These are phyloP conservation scores for Acacia acuminata DNA, from an alignment of 306 rosid species.

Conservation along the genomic window DNA sequence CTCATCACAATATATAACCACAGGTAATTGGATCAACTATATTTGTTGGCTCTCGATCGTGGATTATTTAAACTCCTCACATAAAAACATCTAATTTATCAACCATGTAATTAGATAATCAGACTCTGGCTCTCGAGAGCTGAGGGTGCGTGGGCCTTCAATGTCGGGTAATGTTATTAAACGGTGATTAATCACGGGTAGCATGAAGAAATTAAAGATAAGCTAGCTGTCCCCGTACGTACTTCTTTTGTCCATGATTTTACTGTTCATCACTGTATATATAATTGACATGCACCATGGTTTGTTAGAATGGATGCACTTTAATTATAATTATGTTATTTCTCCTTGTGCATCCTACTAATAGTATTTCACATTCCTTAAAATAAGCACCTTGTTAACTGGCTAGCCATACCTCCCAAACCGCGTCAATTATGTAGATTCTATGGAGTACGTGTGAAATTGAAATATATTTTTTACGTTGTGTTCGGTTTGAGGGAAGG, in stretches of 20 bases:
- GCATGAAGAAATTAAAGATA: neutral
- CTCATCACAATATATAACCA: neutral
- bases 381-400: neutral
- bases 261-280: neutral
- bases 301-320: neutral
- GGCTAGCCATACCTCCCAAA: no score
- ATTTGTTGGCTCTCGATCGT: neutral
- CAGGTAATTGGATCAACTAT: neutral
- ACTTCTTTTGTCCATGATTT: neutral
- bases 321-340: neutral
- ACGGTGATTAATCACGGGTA: neutral
- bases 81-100: neutral
- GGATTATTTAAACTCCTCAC: neutral
- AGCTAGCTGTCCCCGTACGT: neutral
- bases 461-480: no score
- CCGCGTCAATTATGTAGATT: no score
- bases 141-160: neutral
- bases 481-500: no score
- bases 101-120: neutral
- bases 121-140: neutral
- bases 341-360: neutral
- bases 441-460: no score
- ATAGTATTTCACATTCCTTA: neutral
- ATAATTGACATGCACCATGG: neutral
- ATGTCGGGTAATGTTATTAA: neutral